phyloP scores from a whole-genome alignment of 2,329 filamentous ascomycete genomes.

The Bipolaris gigantea region DNA sequence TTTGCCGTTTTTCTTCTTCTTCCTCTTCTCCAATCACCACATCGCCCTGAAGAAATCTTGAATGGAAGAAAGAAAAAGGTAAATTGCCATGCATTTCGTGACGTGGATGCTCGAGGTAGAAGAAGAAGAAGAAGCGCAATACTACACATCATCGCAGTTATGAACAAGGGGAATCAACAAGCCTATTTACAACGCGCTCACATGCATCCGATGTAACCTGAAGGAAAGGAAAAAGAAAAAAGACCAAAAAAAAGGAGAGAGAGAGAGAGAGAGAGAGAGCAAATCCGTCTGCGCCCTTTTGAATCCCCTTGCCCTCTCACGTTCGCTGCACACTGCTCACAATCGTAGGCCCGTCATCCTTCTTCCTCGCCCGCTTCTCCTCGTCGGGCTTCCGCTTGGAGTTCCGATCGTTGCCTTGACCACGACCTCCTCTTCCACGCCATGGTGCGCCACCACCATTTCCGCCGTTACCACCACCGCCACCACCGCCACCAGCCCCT shows the following conservation, averaged over 20 bases:
- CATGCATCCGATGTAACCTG: neutral
- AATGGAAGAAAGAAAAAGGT: neutral
- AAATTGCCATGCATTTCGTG: constrained; percentile 1
- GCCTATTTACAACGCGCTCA: neutral
- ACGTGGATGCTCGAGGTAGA: neutral
- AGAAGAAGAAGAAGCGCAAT: constrained; percentile 1
- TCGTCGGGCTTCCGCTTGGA: constrained; percentile 12
- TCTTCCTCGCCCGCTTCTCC: constrained; percentile 8
- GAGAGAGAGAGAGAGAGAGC: too few species aligned
- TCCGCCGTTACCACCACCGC: constrained; percentile 1
- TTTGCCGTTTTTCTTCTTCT: too few species aligned
- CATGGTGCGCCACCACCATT: constrained; percentile 5
- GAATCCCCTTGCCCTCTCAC: neutral
- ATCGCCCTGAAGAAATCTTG: neutral
- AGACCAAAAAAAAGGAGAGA: too few species aligned
- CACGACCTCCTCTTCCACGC: constrained; percentile 18
- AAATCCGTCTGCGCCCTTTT: too few species aligned
- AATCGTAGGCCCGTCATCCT: constrained; percentile 18
- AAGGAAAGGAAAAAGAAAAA: too few species aligned
- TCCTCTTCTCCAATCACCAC: too few species aligned
- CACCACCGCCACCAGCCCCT: constrained; percentile 11
- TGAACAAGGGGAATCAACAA: neutral
- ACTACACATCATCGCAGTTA: neutral
- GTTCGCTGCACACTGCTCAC: constrained; percentile 14
- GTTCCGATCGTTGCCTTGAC: constrained; percentile 9